Conservation (phyloP, 2,329 filamentous ascomycete species). For the Emmonsia crescens region DNA sequence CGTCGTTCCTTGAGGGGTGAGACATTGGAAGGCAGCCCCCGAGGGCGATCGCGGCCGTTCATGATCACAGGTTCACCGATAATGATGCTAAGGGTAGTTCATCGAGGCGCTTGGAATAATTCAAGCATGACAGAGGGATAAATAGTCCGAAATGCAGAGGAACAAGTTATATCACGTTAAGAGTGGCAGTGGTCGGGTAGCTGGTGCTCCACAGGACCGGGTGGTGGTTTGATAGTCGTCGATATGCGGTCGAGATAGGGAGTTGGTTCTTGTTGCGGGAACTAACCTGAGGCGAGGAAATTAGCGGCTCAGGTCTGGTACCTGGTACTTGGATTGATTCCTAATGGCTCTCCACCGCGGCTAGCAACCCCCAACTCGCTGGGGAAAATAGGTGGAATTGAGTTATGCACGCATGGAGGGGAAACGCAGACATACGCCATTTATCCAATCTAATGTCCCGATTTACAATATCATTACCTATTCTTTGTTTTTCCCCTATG, state of each 20-base stretch:
- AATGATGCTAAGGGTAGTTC: neutral
- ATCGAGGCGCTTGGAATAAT: constrained; percentile 1
- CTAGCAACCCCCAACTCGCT: neutral
- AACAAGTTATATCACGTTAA: neutral
- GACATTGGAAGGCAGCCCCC: constrained; percentile 22
- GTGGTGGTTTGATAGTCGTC: neutral
- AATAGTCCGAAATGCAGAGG: neutral
- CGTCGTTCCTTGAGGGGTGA: constrained; percentile 23
- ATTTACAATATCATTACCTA: neutral
- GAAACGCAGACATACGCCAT: neutral
- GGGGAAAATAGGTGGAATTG: neutral
- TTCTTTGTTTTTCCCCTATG: neutral
- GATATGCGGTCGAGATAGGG: neutral
- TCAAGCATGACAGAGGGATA: neutral
- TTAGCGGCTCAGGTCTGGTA: neutral
- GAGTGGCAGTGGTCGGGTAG: neutral
- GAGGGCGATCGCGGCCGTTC: constrained; percentile 28
- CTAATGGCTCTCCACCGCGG: neutral
- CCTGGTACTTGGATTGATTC: neutral
- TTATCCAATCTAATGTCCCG: neutral
- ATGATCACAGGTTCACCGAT: constrained; percentile 21
- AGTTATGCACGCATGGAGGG: neutral
- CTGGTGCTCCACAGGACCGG: neutral
- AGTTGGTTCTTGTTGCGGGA: neutral
- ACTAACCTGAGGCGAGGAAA: neutral